Conservation (phyloP, 345 rosid species). For the Pugionium dolabratum region DNA sequence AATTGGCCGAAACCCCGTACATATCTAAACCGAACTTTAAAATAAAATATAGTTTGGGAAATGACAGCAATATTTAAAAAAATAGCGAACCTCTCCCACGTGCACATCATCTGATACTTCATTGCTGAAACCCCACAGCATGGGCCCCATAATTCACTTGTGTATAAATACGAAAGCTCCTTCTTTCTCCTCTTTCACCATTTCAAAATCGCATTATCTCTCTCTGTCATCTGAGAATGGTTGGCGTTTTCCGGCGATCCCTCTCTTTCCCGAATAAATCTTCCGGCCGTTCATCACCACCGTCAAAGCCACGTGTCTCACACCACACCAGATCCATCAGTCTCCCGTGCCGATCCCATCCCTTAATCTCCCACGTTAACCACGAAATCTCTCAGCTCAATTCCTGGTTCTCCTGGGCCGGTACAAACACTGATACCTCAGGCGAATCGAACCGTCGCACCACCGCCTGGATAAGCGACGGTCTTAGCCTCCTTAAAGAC, state of each 20-base stretch:
- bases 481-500: constrained; percentile 40
- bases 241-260: constrained; percentile 48
- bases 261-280: constrained; percentile 44
- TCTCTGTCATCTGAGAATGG: constrained; percentile 18
- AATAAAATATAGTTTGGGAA: too few species aligned
- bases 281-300: constrained; percentile 25
- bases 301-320: constrained; percentile 42
- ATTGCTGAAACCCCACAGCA: not conserved
- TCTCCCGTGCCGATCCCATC: constrained; percentile 40
- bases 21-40: too few species aligned
- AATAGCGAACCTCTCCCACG: constrained; percentile 28
- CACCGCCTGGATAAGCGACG: constrained; percentile 40
- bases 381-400: constrained; percentile 45
- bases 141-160: not conserved
- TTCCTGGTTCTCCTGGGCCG: constrained; percentile 40
- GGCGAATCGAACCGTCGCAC: constrained; percentile 28
- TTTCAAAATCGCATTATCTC: constrained; percentile 21
- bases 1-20: too few species aligned
- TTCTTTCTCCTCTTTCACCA: constrained; percentile 18
- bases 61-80: not conserved
- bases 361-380: constrained; percentile 43
- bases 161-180: constrained; percentile 13
- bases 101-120: constrained; percentile 37
- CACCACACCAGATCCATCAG: constrained; percentile 46
- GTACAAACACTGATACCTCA: too few species aligned